A percentile compares a stretch with the other conserved stretches of the same genome.
These are phyloP conservation scores for Cyclotella kingstonii DNA, from an alignment of 108 stramenopile genomes.

Conservation along the genomic window DNA sequence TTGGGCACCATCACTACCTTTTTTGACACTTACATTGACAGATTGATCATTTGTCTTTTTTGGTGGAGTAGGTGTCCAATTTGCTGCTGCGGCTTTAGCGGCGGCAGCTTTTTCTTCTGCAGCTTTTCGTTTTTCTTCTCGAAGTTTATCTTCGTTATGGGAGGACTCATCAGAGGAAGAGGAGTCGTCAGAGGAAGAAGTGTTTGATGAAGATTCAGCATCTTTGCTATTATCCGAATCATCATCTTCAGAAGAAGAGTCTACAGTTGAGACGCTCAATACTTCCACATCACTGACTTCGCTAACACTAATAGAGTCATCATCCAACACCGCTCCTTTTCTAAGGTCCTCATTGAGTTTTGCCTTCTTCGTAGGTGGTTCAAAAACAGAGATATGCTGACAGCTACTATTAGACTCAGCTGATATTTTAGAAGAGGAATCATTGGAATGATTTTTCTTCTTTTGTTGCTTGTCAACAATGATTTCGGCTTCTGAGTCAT, in stretches of 20 bases:
- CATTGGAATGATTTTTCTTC: slow-evolving; percentile 1
- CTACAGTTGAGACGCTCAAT: slow-evolving; percentile 82
- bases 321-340: slow-evolving; percentile 10
- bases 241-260: slow-evolving; percentile 55
- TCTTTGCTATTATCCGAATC: slow-evolving; percentile 36
- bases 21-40: slow-evolving; percentile 39
- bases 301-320: slow-evolving; percentile 52
- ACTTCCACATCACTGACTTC: slow-evolving; percentile 90
- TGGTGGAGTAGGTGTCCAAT: slow-evolving; percentile 70
- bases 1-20: slow-evolving; percentile 88
- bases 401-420: slow-evolving; percentile 26
- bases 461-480: no score
- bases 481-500: not conserved
- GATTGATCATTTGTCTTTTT: slow-evolving; percentile 37
- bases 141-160: slow-evolving; percentile 45
- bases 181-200: slow-evolving; percentile 43
- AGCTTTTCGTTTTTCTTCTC: slow-evolving; percentile 43
- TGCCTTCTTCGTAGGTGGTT: slow-evolving; percentile 26
- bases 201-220: slow-evolving; percentile 24
- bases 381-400: slow-evolving; percentile 10
- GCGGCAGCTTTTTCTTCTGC: slow-evolving; percentile 65
- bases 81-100: slow-evolving; percentile 81
- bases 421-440: slow-evolving; percentile 19
- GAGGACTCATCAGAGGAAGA: slow-evolving; percentile 41
- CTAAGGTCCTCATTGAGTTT: slow-evolving; percentile 3